Base-by-base conservation (phyloP, 345 rosid species). In the Populus simonii region DNA sequence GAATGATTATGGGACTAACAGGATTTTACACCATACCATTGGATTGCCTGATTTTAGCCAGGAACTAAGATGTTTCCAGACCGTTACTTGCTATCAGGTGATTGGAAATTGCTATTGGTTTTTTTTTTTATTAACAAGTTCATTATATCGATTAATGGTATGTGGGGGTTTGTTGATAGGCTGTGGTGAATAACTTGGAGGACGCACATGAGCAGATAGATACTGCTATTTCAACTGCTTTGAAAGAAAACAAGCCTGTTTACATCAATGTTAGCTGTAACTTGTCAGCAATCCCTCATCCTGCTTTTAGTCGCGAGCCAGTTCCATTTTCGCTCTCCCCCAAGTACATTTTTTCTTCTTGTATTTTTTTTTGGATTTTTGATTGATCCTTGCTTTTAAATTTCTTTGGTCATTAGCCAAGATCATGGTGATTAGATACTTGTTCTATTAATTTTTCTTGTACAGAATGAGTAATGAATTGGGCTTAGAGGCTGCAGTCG, bases 211-310 rank as follows among this genome's bases (percentile, higher is more conserved):
- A 90, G 77, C 74, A 74, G 85, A 88, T 92, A 6, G 97, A 92
- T 66, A 87, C 97, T 17, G 94, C 97, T 0, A 88, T 92, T 65
- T 90, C 93, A 15, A 92, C 92, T 57, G 84, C 94, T 71, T 82
- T 92, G 85, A 90, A 88, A 85, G 94, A 89, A 82, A 89, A 94
- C 92, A 92, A 92, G 81, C 97, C 94, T 27, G 94, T 92, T 75
- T 92, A 92, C 79, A 89, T 92, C 73, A 92, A 93, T 74, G 41
- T 92, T 27, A 70, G 93, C 87, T 92, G 97, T 68, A 89, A 92
- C 80, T 84, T 92, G 83, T 74, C 92, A 17, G 92, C 85, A 7
- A 85, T 89, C 67, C 90, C 93, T 82, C 97, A 90, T 80, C 91
- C 92, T 8, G 87, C 91, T 62, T 92, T 92, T 66, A 89, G 89